Conservation (phyloP, 225 moss, liverwort and hornwort genomes). For the Thuidium tamariscinum region DNA sequence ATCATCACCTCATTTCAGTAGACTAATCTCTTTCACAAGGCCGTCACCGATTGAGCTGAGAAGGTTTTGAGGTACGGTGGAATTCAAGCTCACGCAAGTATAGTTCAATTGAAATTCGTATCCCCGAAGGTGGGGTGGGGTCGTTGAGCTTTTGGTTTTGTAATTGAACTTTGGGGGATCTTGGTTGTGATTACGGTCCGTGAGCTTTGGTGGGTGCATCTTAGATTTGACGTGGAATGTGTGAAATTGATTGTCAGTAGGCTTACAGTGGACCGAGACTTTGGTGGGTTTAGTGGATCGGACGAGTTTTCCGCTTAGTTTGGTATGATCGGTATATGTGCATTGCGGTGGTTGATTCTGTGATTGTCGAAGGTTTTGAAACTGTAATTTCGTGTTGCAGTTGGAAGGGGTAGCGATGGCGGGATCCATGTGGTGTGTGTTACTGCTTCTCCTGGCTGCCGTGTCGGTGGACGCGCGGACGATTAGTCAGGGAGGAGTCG, state of each 20-base stretch:
- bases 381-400: neutral
- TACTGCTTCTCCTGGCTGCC: neutral
- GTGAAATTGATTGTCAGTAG: neutral
- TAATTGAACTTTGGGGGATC: neutral
- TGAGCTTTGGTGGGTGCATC: neutral
- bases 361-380: neutral
- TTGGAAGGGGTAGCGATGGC: neutral
- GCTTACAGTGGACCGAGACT: neutral
- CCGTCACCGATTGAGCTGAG: neutral
- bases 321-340: neutral
- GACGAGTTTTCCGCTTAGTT: neutral
- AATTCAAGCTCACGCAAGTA: neutral
- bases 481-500: neutral
- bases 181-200: neutral
- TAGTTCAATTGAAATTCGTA: neutral
- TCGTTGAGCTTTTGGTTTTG: too few species aligned
- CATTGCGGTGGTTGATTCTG: neutral
- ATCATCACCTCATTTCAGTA: neutral
- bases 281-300: neutral
- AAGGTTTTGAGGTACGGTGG: neutral
- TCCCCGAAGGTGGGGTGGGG: neutral
- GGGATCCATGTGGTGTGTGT: neutral
- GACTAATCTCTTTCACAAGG: neutral
- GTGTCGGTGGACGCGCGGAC: slow-evolving; percentile 5
- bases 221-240: neutral